phyloP scores from a whole-genome alignment of 1,284 basidiomycete genomes.

The Uromyces viciae-fabae region DNA sequence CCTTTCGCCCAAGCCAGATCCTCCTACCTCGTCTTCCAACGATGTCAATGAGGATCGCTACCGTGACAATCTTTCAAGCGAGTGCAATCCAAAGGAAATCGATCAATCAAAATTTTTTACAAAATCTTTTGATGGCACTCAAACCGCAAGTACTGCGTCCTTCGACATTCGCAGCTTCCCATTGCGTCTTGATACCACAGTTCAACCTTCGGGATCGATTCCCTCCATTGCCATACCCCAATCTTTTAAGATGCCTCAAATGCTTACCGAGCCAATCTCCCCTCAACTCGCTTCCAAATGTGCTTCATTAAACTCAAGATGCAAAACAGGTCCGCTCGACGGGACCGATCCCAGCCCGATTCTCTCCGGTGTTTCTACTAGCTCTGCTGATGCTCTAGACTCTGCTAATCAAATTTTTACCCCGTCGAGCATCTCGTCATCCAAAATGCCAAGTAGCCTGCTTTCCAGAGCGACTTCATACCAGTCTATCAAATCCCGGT shows the following conservation, averaged over 20 bases:
- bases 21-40: background rate
- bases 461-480: background rate
- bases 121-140: background rate
- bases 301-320: background rate
- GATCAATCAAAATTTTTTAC: too few relatives aligned
- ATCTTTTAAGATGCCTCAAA: conserved; percentile 25
- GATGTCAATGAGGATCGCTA: too few relatives aligned
- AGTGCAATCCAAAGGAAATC: too few relatives aligned
- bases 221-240: conserved; percentile 8
- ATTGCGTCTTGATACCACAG: conserved; percentile 21
- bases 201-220: background rate
- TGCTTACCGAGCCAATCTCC: too few relatives aligned
- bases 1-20: background rate
- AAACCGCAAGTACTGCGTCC: background rate
- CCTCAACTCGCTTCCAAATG: background rate
- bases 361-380: conserved; percentile 11
- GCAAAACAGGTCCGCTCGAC: too few relatives aligned
- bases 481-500: background rate
- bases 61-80: too few relatives aligned
- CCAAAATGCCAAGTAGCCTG: background rate
- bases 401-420: conserved; percentile 10
- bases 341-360: conserved; percentile 4
- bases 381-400: background rate
- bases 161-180: conserved; percentile 42
- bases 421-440: conserved; percentile 1